Evolutionary conservation across 1,284 basidiomycete genomes (phyloP).

Genomic region (Dichomitus squalens): DNA sequence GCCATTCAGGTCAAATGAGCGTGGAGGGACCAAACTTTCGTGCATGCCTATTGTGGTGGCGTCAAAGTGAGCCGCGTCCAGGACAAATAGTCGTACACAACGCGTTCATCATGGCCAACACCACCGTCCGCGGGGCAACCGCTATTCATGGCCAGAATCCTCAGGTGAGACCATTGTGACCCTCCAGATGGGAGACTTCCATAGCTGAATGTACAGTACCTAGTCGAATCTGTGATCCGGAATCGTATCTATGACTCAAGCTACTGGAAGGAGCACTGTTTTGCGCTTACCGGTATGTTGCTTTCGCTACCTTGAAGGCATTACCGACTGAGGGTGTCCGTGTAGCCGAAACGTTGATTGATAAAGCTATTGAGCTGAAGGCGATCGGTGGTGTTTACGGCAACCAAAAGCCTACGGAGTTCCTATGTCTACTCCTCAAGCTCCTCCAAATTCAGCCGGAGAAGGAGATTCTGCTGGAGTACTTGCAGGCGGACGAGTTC

Average conservation of each 20-base stretch:
- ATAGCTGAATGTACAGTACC: conserved; percentile 61
- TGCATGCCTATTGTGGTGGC: neutral
- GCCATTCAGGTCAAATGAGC: neutral
- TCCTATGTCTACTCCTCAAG: conserved; percentile 91
- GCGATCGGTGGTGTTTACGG: conserved; percentile 93
- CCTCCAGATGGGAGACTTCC: conserved; percentile 9
- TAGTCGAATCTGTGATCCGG: conserved; percentile 96
- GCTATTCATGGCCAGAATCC: conserved; percentile 94
- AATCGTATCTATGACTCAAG: conserved; percentile 94
- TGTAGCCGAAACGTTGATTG: conserved; percentile 88
- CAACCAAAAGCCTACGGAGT: conserved; percentile 91
- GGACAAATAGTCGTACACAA: conserved; percentile 30
- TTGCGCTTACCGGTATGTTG: conserved; percentile 80
- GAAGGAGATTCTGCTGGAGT: conserved; percentile 94
- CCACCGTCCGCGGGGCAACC: conserved; percentile 79
- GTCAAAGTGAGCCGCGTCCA: neutral
- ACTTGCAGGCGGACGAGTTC: conserved; percentile 94
- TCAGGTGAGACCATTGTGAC: conserved; percentile 52
- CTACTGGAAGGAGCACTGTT: conserved; percentile 98
- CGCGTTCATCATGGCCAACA: conserved; percentile 77
- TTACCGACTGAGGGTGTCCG: conserved; percentile 13
- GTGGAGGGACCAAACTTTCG: neutral
- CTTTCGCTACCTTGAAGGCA: conserved; percentile 8
- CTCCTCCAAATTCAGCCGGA: conserved; percentile 97
- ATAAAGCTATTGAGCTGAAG: conserved; percentile 84